Conservation (phyloP, 2,329 filamentous ascomycete species). For the Teratosphaeria epicoccoides region DNA sequence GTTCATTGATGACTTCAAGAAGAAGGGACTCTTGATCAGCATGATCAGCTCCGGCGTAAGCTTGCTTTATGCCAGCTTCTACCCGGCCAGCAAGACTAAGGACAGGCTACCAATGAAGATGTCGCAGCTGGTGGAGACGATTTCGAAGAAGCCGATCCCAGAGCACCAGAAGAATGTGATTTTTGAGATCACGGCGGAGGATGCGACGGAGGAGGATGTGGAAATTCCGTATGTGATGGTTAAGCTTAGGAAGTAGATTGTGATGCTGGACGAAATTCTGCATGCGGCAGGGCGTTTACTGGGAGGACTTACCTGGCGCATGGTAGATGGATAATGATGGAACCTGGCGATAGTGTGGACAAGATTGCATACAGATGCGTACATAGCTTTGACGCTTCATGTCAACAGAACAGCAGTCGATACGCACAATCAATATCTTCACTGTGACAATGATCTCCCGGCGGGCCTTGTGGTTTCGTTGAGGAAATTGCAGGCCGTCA, state of each 20-base stretch:
- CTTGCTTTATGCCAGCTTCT: conserved; percentile 88
- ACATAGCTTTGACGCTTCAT: background rate
- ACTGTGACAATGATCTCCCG: too few relatives aligned
- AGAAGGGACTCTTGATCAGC: conserved; percentile 67
- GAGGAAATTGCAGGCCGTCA: too few relatives aligned
- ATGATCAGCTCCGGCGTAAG: conserved; percentile 98
- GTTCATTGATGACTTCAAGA: conserved; percentile 71
- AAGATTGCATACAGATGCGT: background rate
- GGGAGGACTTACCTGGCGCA: background rate
- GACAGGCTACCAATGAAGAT: conserved; percentile 69
- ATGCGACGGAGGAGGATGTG: conserved; percentile 80
- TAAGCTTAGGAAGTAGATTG: conserved; percentile 47
- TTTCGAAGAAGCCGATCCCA: conserved; percentile 87
- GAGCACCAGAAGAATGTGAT: conserved; percentile 90
- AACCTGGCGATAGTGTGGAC: background rate
- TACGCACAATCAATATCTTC: too few relatives aligned
- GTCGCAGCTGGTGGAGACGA: conserved; percentile 74
- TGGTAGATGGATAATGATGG: background rate
- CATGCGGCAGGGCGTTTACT: background rate
- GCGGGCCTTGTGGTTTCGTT: too few relatives aligned
- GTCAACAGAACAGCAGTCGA: too few relatives aligned
- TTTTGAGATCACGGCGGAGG: conserved; percentile 90
- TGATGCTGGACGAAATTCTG: background rate
- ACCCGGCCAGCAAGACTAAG: conserved; percentile 69
- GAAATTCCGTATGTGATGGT: conserved; percentile 96